Conservation (phyloP, 2,329 filamentous ascomycete species). For the Xylariaceae sp. region DNA sequence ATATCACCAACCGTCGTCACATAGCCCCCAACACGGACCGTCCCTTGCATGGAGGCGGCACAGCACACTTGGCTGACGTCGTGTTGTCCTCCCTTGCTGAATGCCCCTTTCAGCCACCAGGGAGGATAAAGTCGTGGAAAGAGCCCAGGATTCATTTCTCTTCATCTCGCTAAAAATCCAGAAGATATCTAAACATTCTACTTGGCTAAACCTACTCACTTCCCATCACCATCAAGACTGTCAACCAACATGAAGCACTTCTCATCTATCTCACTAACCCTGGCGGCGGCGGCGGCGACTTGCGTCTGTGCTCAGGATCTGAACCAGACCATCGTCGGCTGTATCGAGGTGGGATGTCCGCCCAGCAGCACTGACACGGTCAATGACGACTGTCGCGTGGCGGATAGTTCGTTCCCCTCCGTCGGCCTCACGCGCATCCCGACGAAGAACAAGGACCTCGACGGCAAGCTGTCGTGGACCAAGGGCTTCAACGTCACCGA, state of each 20-base stretch:
- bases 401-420: slow-evolving; percentile 16
- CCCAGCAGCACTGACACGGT: slow-evolving; percentile 7
- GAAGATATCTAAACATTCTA: too few relatives aligned
- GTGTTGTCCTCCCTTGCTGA: too few relatives aligned
- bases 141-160: too few relatives aligned
- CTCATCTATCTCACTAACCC: not conserved
- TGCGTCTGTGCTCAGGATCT: slow-evolving; percentile 14
- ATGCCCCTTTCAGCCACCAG: too few relatives aligned
- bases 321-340: slow-evolving; percentile 22
- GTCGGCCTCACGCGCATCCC: slow-evolving; percentile 19
- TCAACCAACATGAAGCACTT: slow-evolving; percentile 1
- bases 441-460: slow-evolving; percentile 6
- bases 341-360: slow-evolving; percentile 21
- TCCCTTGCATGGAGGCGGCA: too few relatives aligned
- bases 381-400: slow-evolving; percentile 21
- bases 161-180: too few relatives aligned
- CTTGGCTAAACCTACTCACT: too few relatives aligned
- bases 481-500: slow-evolving; percentile 17
- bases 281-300: slow-evolving; percentile 5
- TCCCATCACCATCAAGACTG: not conserved
- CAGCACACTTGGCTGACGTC: too few relatives aligned
- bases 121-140: too few relatives aligned
- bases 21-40: too few relatives aligned
- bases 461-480: slow-evolving; percentile 21
- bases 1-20: too few relatives aligned